Conservation (phyloP, 805 yeast species). For the Wickerhamomyces alni region DNA sequence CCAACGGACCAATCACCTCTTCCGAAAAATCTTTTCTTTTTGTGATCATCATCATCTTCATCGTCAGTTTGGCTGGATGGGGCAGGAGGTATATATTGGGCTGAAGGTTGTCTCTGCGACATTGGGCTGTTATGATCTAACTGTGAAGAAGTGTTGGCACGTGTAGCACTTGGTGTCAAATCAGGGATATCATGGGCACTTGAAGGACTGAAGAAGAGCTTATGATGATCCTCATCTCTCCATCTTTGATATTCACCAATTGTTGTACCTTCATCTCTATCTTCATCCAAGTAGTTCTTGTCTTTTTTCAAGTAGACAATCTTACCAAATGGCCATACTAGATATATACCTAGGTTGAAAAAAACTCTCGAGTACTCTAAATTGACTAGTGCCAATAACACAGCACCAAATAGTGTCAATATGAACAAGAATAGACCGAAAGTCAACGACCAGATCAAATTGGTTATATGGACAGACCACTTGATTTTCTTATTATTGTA, state of each 20-base stretch:
- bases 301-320: constrained; percentile 75
- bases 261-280: constrained; percentile 81
- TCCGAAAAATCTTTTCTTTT: constrained; percentile 66
- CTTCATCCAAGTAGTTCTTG: constrained; percentile 78
- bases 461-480: constrained; percentile 60
- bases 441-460: constrained; percentile 65
- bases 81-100: constrained; percentile 7
- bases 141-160: neutral
- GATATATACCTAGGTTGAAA: constrained; percentile 59
- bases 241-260: constrained; percentile 81
- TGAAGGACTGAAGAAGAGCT: constrained; percentile 59
- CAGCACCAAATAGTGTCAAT: constrained; percentile 43
- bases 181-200: constrained; percentile 12
- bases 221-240: constrained; percentile 73
- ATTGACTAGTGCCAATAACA: constrained; percentile 38
- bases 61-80: constrained; percentile 1
- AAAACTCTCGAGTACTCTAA: constrained; percentile 57
- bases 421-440: constrained; percentile 60
- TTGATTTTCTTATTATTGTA: constrained; percentile 37
- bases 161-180: neutral
- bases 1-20: constrained; percentile 90
- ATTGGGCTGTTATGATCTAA: neutral
- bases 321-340: constrained; percentile 85
- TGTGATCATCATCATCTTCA: constrained; percentile 19
- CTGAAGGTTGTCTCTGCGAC: neutral